Percentiles rank a stretch among this genome's conserved stretches.
These are phyloP conservation scores for Aspergillus hortae DNA, from an alignment of 2,329 filamentous ascomycete species.

Conservation along the genomic window DNA sequence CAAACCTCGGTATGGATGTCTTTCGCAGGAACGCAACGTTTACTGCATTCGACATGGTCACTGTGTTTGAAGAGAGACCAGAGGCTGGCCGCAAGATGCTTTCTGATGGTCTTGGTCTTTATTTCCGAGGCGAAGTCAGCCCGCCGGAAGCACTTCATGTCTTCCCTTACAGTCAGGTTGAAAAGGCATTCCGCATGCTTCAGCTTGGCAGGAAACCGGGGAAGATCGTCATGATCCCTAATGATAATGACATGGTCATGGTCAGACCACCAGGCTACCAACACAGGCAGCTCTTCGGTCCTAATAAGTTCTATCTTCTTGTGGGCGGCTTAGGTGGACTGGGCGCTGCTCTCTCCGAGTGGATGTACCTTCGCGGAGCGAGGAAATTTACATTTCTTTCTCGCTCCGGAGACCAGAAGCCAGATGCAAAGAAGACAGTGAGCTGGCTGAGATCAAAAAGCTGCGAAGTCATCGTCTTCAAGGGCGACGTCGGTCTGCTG, in stretches of 20 bases:
- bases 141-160: not conserved
- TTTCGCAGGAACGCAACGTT: not conserved
- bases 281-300: not conserved
- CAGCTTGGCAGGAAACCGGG: not conserved
- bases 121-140: not conserved
- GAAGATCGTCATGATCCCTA: not conserved
- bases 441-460: not conserved
- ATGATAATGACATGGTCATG: not conserved
- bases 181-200: not conserved
- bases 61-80: not conserved
- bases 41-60: constrained; percentile 5
- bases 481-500: not conserved
- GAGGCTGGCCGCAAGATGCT: not conserved
- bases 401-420: not conserved
- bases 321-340: not conserved
- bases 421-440: not conserved
- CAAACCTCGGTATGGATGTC: not conserved
- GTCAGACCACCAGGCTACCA: not conserved
- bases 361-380: not conserved
- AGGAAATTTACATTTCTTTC: not conserved
- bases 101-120: not conserved
- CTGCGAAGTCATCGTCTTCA: not conserved
- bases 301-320: not conserved
- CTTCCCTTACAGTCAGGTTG: not conserved
- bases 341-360: not conserved